Percentiles rank a stretch among this genome's conserved stretches.
Evolutionary conservation across 768 basidiomycete genomes (phyloP).

Genomic region (Rhodocollybia butyracea): DNA sequence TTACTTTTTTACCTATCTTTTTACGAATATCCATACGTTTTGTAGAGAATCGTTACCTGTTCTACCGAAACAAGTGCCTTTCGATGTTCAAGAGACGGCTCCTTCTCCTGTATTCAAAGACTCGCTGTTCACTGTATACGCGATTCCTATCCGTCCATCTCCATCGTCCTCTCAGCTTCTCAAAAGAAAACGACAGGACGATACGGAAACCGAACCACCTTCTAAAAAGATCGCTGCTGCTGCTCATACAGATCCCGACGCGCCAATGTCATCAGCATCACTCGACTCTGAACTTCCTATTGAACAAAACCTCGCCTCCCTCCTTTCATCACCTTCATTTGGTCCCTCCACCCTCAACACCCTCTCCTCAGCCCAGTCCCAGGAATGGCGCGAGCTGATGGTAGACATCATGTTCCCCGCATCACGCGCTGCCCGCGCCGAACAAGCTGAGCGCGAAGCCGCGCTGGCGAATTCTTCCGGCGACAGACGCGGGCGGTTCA

Average conservation of each 20-base stretch:
- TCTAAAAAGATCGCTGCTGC: neutral
- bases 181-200: neutral
- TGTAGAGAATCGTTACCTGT: slow-evolving; percentile 51
- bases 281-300: neutral
- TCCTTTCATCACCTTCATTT: slow-evolving; percentile 13
- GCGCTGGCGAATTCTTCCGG: neutral
- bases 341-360: slow-evolving; percentile 33
- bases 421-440: slow-evolving; percentile 19
- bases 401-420: slow-evolving; percentile 63
- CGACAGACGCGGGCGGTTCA: neutral
- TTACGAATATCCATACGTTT: neutral
- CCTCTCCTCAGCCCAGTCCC: slow-evolving; percentile 41
- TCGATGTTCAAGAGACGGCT: slow-evolving; percentile 13
- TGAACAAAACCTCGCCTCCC: neutral
- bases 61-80: slow-evolving; percentile 40
- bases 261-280: neutral
- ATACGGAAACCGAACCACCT: neutral
- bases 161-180: neutral
- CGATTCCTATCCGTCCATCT: slow-evolving; percentile 41
- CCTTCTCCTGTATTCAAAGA: slow-evolving; percentile 55
- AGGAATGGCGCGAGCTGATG: slow-evolving; percentile 53
- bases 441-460: slow-evolving; percentile 13
- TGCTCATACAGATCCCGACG: neutral
- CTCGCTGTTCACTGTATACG: slow-evolving; percentile 61
- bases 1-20: neutral